These are phyloP conservation scores for Psilocybe mexicana DNA, from an alignment of 1,284 basidiomycete genomes.

Conservation along the genomic window DNA sequence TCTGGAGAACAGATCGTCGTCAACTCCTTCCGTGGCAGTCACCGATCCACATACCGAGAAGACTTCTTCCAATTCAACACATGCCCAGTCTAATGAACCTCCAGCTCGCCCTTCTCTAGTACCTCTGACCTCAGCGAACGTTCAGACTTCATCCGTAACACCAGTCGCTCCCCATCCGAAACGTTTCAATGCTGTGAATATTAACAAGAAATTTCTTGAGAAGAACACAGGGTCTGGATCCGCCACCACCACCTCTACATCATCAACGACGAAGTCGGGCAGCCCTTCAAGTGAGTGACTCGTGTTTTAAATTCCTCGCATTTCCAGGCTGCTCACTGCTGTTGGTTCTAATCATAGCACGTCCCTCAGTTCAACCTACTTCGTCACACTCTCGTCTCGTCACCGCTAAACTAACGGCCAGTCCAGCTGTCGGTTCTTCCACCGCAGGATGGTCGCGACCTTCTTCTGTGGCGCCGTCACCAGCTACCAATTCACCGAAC, in stretches of 20 bases:
- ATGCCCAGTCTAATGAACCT: conserved; percentile 22
- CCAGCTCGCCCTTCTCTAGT: conserved; percentile 42
- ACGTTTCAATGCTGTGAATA: conserved; percentile 84
- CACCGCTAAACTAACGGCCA: conserved; percentile 81
- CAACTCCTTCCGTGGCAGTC: conserved; percentile 23
- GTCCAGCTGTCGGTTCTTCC: conserved; percentile 54
- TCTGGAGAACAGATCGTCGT: conserved; percentile 17
- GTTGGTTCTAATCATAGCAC: conserved; percentile 41
- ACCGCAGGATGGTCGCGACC: conserved; percentile 77
- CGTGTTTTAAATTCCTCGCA: neutral
- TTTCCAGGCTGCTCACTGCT: conserved; percentile 9
- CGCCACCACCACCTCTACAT: conserved; percentile 39
- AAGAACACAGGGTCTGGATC: conserved; percentile 66
- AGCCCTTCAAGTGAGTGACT: conserved; percentile 50
- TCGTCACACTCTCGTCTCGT: conserved; percentile 75
- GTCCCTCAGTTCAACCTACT: conserved; percentile 54
- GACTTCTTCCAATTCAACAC: conserved; percentile 19
- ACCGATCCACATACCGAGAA: conserved; percentile 21
- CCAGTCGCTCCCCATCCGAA: conserved; percentile 61
- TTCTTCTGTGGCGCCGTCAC: conserved; percentile 65
- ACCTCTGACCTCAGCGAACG: conserved; percentile 37
- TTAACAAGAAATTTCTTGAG: conserved; percentile 93
- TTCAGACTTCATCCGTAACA: conserved; percentile 31
- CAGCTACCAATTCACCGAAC: conserved; percentile 44
- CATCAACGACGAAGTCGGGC: conserved; percentile 47